phyloP scores from a whole-genome alignment of 106 monocot genomes.

The Allium cepa region DNA sequence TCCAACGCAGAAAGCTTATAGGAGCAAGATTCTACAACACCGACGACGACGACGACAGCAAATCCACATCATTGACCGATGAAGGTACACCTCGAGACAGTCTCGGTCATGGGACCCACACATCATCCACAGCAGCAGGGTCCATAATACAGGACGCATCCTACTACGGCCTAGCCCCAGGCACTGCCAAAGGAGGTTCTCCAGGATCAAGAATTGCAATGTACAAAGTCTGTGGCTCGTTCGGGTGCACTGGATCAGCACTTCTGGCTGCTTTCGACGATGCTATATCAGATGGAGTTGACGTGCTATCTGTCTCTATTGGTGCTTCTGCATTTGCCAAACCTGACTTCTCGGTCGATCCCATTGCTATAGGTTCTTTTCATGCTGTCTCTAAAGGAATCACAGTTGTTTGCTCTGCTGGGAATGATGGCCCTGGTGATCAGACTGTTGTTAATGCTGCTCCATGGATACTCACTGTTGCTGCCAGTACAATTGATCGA shows the following conservation, averaged over 20 bases:
- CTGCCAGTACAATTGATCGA: slow-evolving; percentile 58
- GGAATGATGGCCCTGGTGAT: slow-evolving; percentile 54
- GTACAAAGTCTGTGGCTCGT: slow-evolving; percentile 46
- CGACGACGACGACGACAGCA: neutral
- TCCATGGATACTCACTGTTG: slow-evolving; percentile 87
- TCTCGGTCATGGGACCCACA: slow-evolving; percentile 77
- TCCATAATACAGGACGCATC: slow-evolving; percentile 27
- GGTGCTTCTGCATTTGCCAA: slow-evolving; percentile 26
- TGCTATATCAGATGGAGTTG: slow-evolving; percentile 60
- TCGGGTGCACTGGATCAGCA: slow-evolving; percentile 52
- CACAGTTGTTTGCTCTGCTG: slow-evolving; percentile 71
- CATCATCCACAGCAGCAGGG: slow-evolving; percentile 71
- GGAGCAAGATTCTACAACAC: slow-evolving; percentile 54
- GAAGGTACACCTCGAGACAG: slow-evolving; percentile 45
- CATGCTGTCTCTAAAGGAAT: slow-evolving; percentile 67
- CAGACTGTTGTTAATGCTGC: slow-evolving; percentile 50
- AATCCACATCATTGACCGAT: neutral
- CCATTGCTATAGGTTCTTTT: slow-evolving; percentile 77
- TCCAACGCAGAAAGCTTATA: slow-evolving; percentile 58
- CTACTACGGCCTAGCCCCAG: slow-evolving; percentile 65
- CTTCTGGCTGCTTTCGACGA: slow-evolving; percentile 68
- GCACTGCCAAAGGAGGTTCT: slow-evolving; percentile 69
- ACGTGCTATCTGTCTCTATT: slow-evolving; percentile 64
- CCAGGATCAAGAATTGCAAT: slow-evolving; percentile 48
- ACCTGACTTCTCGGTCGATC: slow-evolving; percentile 41